phyloP scores from a whole-genome alignment of 768 basidiomycete species.

The Tylopilus vinaceipallidus region DNA sequence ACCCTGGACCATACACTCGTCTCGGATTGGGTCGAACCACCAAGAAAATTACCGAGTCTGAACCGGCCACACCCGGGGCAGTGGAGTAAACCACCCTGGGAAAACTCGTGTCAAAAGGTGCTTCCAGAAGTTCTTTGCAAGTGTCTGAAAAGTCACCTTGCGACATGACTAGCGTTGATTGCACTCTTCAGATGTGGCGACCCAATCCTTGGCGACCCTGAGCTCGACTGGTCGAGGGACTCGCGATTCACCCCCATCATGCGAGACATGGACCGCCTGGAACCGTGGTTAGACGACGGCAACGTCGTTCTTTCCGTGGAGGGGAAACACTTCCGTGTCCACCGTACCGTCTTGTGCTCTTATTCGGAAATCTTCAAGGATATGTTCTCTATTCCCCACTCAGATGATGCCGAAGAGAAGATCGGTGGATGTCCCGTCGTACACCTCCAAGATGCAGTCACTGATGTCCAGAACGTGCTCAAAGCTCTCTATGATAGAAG shows the following conservation, averaged over 20 bases:
- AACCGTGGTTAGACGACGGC: constrained; percentile 32
- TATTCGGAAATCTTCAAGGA: constrained; percentile 33
- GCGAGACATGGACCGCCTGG: constrained; percentile 4
- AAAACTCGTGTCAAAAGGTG: no score
- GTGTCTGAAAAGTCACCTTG: no score
- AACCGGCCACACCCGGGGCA: no score
- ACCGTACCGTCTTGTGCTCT: constrained; percentile 24
- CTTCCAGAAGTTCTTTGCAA: no score
- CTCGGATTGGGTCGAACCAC: no score
- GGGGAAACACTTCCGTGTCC: constrained; percentile 31
- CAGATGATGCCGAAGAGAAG: neutral
- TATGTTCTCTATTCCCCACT: constrained; percentile 23
- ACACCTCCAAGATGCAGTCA: constrained; percentile 11
- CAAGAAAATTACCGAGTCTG: no score
- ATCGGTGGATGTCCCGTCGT: constrained; percentile 24
- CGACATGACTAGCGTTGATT: no score
- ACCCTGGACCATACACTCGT: no score
- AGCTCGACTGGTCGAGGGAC: no score
- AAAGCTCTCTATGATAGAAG: constrained; percentile 21
- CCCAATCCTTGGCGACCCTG: no score
- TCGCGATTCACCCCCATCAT: neutral
- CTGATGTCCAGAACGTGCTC: constrained; percentile 17
- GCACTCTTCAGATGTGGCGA: no score
- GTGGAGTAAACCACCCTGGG: no score
- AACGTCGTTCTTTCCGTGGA: constrained; percentile 28